These are phyloP conservation scores for Endocalyx cinctus DNA, from an alignment of 2,329 filamentous ascomycete genomes.

Conservation along the genomic window DNA sequence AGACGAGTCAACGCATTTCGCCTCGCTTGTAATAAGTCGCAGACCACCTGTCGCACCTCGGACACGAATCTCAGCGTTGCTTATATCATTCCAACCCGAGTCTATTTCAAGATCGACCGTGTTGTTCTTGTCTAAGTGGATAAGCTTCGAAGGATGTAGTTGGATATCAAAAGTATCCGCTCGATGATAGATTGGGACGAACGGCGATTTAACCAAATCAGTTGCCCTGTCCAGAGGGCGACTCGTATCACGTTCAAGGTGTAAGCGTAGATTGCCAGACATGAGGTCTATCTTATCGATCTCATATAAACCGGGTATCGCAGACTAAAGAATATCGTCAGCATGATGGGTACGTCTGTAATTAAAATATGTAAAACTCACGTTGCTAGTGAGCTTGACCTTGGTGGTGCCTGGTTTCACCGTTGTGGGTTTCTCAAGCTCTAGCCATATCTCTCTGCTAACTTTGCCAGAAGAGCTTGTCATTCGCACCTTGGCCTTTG, in stretches of 20 bases:
- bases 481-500: conserved; percentile 61
- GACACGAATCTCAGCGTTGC: conserved; percentile 55
- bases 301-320: conserved; percentile 68
- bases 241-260: conserved; percentile 57
- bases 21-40: conserved; percentile 57
- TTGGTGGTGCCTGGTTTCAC: conserved; percentile 51
- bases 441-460: conserved; percentile 63
- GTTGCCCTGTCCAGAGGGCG: conserved; percentile 41
- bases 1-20: conserved; percentile 41
- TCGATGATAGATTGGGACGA: conserved; percentile 70
- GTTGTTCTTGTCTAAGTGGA: conserved; percentile 76
- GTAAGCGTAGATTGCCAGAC: conserved; percentile 59
- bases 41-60: conserved; percentile 63
- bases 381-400: conserved; percentile 41
- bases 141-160: conserved; percentile 61
- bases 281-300: conserved; percentile 67
- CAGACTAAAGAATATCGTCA: conserved; percentile 45
- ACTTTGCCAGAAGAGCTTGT: conserved; percentile 50
- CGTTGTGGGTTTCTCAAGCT: conserved; percentile 39
- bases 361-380: conserved; percentile 22
- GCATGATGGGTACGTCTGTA: conserved; percentile 17
- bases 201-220: conserved; percentile 53
- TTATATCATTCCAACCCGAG: conserved; percentile 69
- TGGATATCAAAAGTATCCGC: conserved; percentile 63
- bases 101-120: conserved; percentile 69